Evolutionary conservation across 2,329 filamentous ascomycete species (phyloP).

Genomic region (Kalmusia sp.): DNA sequence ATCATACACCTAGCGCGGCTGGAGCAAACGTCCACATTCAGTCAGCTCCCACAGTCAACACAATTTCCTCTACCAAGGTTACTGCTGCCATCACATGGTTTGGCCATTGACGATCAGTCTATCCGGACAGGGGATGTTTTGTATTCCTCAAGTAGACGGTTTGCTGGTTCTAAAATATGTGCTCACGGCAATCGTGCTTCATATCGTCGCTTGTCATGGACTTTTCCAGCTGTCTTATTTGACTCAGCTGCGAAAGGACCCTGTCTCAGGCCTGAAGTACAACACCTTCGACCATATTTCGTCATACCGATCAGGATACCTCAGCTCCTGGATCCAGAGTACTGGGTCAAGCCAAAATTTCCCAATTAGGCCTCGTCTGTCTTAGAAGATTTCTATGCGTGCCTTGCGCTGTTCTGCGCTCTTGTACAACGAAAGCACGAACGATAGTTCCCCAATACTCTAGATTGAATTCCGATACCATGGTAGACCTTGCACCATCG

Average conservation of each 20-base stretch:
- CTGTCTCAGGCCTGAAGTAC: conserved; percentile 20
- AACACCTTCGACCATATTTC: conserved; percentile 13
- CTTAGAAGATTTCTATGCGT: conserved; percentile 21
- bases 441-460: conserved; percentile 19
- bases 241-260: conserved; percentile 3
- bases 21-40: not conserved
- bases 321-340: conserved; percentile 21
- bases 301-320: conserved; percentile 18
- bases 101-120: not conserved
- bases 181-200: not conserved
- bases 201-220: not conserved
- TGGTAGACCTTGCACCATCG: conserved; percentile 3
- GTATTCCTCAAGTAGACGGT: not conserved
- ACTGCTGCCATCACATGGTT: not conserved
- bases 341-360: conserved; percentile 19
- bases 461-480: conserved; percentile 13
- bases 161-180: not conserved
- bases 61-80: not conserved
- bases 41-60: not conserved
- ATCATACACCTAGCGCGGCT: not conserved
- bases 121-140: not conserved
- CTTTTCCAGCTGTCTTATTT: not conserved
- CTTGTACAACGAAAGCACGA: conserved; percentile 19
- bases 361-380: conserved; percentile 5
- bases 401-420: conserved; percentile 19